Percentiles rank a stretch among this genome's conserved stretches.
phyloP scores from a whole-genome alignment of 1,284 basidiomycete genomes.

The Exsudoporus floridanus region DNA sequence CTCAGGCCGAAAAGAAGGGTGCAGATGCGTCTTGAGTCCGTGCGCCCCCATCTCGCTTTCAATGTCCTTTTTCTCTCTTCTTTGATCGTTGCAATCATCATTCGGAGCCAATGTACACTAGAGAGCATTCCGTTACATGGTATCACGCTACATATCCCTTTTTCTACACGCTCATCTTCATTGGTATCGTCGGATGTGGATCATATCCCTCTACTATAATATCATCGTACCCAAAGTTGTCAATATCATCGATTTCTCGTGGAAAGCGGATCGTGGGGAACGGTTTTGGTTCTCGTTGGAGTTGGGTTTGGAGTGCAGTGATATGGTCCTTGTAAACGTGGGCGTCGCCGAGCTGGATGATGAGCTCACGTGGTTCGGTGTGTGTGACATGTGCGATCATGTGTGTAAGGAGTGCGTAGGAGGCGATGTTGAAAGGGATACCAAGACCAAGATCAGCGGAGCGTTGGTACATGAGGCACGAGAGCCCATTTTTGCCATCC shows the following conservation, averaged over 20 bases:
- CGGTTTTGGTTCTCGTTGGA: constrained; percentile 72
- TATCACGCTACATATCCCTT: neutral
- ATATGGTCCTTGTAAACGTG: constrained; percentile 96
- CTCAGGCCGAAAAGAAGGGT: neutral
- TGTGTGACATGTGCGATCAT: constrained; percentile 93
- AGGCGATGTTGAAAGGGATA: constrained; percentile 98
- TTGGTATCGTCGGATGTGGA: constrained; percentile 83
- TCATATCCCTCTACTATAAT: constrained; percentile 87
- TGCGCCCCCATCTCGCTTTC: neutral
- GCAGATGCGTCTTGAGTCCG: neutral
- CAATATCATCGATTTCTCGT: constrained; percentile 66
- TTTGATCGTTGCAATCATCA: neutral
- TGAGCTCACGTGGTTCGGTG: constrained; percentile 84
- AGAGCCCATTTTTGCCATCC: constrained; percentile 68
- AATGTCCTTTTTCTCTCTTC: neutral
- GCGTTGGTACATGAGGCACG: constrained; percentile 97
- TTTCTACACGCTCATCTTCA: constrained; percentile 94
- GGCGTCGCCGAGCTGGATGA: constrained; percentile 94
- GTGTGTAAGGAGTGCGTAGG: constrained; percentile 93
- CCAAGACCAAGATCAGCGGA: constrained; percentile 97
- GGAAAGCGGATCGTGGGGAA: constrained; percentile 85
- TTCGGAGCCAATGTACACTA: neutral
- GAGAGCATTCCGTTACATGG: neutral
- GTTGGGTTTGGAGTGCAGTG: constrained; percentile 80
- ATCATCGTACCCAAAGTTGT: constrained; percentile 81